phyloP scores from a whole-genome alignment of 106 monocot species.

The Acorus gramineus region DNA sequence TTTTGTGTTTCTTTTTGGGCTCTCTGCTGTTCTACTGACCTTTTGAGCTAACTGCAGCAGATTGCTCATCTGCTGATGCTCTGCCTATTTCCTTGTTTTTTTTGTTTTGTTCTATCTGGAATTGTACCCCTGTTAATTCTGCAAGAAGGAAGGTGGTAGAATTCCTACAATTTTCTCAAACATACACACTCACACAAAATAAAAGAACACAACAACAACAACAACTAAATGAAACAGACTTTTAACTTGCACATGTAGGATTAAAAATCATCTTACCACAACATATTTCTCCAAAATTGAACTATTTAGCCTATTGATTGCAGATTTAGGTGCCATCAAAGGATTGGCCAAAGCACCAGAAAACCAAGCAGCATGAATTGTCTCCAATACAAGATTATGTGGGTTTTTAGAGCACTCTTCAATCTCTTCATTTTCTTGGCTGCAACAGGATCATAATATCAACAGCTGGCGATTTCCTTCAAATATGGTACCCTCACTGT shows the following conservation, averaged over 20 bases:
- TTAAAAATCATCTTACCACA: conserved; percentile 31
- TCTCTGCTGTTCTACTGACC: too few species aligned
- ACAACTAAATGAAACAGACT: neutral
- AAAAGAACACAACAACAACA: neutral
- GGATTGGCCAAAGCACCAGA: conserved; percentile 69
- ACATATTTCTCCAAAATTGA: conserved; percentile 51
- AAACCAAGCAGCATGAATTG: conserved; percentile 65
- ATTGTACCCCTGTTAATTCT: too few species aligned
- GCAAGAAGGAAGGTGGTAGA: too few species aligned
- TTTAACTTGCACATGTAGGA: neutral
- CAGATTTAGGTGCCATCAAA: conserved; percentile 57
- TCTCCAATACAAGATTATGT: conserved; percentile 59
- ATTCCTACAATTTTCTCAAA: too few species aligned
- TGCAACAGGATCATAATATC: conserved; percentile 13
- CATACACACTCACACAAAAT: too few species aligned
- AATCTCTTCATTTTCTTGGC: conserved; percentile 47
- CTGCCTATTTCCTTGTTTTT: too few species aligned
- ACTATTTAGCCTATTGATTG: conserved; percentile 38
- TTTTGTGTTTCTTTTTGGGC: too few species aligned
- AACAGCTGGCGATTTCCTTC: neutral
- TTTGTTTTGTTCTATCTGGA: too few species aligned
- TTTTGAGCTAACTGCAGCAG: too few species aligned
- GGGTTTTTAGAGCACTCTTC: conserved; percentile 53
- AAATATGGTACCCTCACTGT: conserved; percentile 16
- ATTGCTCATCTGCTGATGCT: too few species aligned